Percentiles rank a stretch among this genome's conserved stretches.
Evolutionary conservation across 192 early-diverging fungal genomes (phyloP).

Genomic region (Entophlyctis luteolus): DNA sequence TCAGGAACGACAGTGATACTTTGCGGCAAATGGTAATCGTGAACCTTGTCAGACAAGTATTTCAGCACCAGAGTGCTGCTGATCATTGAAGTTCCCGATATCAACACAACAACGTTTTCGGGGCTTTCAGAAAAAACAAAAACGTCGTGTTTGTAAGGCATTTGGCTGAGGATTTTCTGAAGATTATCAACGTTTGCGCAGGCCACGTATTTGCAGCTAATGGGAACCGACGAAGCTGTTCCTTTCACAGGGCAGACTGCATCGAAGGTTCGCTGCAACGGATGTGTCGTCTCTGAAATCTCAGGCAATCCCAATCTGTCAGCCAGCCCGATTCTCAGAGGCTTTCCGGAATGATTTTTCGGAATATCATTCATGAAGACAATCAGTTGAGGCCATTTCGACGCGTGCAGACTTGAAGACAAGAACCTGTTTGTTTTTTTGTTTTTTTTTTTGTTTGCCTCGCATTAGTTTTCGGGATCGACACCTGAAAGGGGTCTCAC

Average conservation of each 20-base stretch:
- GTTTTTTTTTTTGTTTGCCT: not conserved
- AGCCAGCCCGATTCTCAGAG: conserved; percentile 38
- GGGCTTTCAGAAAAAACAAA: conserved; percentile 6
- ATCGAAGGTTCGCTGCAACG: conserved; percentile 31
- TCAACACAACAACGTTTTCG: not conserved
- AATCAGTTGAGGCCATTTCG: conserved; percentile 43
- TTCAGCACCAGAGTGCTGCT: not conserved
- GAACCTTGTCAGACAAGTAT: not conserved
- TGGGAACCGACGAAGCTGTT: not conserved
- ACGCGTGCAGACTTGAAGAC: conserved; percentile 30
- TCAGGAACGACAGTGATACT: not conserved
- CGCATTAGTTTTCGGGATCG: not conserved
- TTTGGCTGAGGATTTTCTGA: not conserved
- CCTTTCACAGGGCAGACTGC: conserved; percentile 1
- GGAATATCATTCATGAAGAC: conserved; percentile 44
- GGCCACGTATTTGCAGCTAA: not conserved
- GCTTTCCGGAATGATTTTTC: conserved; percentile 41
- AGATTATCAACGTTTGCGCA: not conserved
- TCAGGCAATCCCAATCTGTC: conserved; percentile 37
- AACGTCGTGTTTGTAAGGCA: conserved; percentile 7
- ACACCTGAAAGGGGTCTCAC: conserved; percentile 1
- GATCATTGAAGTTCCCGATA: not conserved
- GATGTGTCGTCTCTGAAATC: conserved; percentile 25
- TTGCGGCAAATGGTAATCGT: not conserved
- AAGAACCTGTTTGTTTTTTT: conserved; percentile 18